A percentile compares a stretch with the other conserved stretches of the same genome.
Evolutionary conservation across 2,329 filamentous ascomycete genomes (phyloP).

Genomic region (Curvularia verruculosa): DNA sequence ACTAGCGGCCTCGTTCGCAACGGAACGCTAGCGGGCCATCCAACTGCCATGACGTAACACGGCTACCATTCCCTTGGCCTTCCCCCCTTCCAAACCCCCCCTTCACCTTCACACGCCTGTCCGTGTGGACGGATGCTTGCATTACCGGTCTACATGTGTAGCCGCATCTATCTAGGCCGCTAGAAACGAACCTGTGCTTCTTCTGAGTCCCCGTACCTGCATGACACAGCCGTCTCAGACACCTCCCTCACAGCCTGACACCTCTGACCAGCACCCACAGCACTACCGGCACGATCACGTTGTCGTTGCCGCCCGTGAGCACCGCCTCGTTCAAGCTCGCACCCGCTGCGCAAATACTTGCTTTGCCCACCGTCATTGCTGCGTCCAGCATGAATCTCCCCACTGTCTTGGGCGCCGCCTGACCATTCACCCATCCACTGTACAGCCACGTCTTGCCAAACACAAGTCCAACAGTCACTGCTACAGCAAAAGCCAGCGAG

Average conservation of each 20-base stretch:
- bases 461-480: constrained; percentile 77
- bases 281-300: constrained; percentile 92
- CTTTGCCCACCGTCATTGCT: constrained; percentile 59
- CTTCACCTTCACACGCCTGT: background rate
- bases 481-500: constrained; percentile 76
- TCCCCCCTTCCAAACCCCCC: background rate
- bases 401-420: constrained; percentile 50
- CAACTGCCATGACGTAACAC: background rate
- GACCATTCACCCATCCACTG: constrained; percentile 67
- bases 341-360: constrained; percentile 71
- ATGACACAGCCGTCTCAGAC: constrained; percentile 3
- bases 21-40: background rate
- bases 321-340: constrained; percentile 95
- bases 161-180: background rate
- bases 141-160: background rate
- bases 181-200: background rate
- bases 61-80: background rate
- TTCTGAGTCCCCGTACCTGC: constrained; percentile 14
- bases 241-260: constrained; percentile 53
- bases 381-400: constrained; percentile 33
- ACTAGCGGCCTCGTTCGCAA: background rate
- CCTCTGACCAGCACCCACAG: constrained; percentile 92
- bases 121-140: background rate
- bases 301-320: constrained; percentile 95
- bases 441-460: constrained; percentile 75